Base-by-base conservation (phyloP, 305 asterid species). In the Rubia peregrina region DNA sequence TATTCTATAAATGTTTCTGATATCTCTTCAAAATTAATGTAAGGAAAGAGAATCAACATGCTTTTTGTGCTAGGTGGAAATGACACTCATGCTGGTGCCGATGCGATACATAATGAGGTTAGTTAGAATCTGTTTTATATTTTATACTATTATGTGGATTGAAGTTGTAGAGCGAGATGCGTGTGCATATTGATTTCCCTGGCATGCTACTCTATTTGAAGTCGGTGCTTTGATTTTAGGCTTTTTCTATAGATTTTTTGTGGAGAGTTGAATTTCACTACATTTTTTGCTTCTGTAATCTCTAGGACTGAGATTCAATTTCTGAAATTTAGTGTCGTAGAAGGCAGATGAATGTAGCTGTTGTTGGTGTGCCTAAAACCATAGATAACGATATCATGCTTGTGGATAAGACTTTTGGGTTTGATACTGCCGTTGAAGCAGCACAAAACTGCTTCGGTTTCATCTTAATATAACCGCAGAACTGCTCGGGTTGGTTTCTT, bases 401-500 rank as follows among this genome's bases (percentile, higher is more conserved):
- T 74, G 91, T 94, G 96, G 98, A 94, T 78, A 94, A 94, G 77
- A 91, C 98, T 61, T 94, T 94, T 80, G 98, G 98, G 78, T 94
- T 94, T 77, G 98, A 94, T 85, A 94, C 98, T 33, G 98, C 98
- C 60, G 98, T 94, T 70, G 98, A 94, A 85, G 98, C 91, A 85
- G 96, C 98, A 30, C 98, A 94, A 77, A 82, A n/a, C n/a, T n/a
- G 76, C 89, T 98, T 44, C 83, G 96, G 82, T 90, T 86, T 83
- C 99, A 95, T 88, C 91, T 95, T 72, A 90, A 85, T 78, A 81
- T 83, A 61, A 86, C 89, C 46, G 95, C 99, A 49, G 96, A 95
- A 77, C 86, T 95, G 78, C 95, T 95, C 85, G 84, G 79, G 99
- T 95, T 83, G 72, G 92, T 11, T 63, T 76, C 42, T 75, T 66